Base-by-base conservation (phyloP, 495 filamentous ascomycete species). In the Daldinia vernicosa region DNA sequence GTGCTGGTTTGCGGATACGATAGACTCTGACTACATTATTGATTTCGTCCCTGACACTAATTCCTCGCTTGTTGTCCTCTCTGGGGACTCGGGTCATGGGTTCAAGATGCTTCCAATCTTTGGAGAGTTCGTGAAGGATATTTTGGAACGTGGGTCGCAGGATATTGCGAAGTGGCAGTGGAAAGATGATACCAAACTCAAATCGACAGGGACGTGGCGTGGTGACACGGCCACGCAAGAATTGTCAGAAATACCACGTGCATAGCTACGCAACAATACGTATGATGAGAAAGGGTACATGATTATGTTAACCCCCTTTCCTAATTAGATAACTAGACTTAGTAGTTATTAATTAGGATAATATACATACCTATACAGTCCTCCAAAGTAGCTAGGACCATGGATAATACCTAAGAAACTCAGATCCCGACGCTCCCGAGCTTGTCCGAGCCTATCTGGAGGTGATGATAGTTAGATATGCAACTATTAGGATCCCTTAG, bases 71-170 rank as follows among this genome's bases (percentile, higher is more conserved):
- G 65, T 88, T 26, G 80, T 86, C 12, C 52, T 84, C 4, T 82
- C 82, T 12, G 84, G 83, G 26, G 84, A 84, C 45, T 84, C 82
- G n/a, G 84, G 82, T 6, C 84, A 86, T 72, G 81, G 75, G 6
- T 86, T 87, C 68, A 86, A 86, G 74, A 84, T 86, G 80, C 77
- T 87, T 39, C 85, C 85, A 2, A 78, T 86, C 70, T 76, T 84
- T n/a, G 86, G 85, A 2, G 71, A 76, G 15, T 84, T 79, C 71
- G 80, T 86, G 15, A 70, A 67, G 30, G 75, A 78, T 58, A 68
- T 88, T 17, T 56, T 85, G 6, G 74, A 76, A 2, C 63, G 71
- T 15, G 63, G 69, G 14, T 52, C 77, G 52, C 83, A 83, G 71
- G 33, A 66, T 28, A 51, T 78, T n/a, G 35, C 67, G 6, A 74